Percentiles rank a stretch among this genome's conserved stretches.
Evolutionary conservation across 768 basidiomycete genomes (phyloP).

Genomic region (Suillus subluteus): DNA sequence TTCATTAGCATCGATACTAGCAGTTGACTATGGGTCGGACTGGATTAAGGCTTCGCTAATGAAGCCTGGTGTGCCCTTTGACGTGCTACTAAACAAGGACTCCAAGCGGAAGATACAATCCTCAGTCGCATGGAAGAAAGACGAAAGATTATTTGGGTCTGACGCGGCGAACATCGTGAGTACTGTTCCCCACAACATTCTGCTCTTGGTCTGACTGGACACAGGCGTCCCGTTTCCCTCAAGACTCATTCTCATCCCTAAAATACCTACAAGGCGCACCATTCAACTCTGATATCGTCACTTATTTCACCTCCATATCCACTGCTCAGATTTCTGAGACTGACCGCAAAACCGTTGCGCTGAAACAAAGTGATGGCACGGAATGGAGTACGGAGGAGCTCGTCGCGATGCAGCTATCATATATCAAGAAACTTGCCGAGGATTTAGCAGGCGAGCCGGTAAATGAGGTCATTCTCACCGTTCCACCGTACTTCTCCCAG

Average conservation of each 20-base stretch:
- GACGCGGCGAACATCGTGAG: conserved; percentile 90
- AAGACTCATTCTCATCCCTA: conserved; percentile 81
- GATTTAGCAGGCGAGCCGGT: conserved; percentile 74
- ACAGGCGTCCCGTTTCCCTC: conserved; percentile 91
- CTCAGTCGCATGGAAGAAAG: conserved; percentile 89
- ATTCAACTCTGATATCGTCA: conserved; percentile 57
- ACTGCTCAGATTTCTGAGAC: conserved; percentile 56
- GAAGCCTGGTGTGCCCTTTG: conserved; percentile 93
- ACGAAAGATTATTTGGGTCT: conserved; percentile 85
- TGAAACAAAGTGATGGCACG: conserved; percentile 63
- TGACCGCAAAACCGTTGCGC: conserved; percentile 59
- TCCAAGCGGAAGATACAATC: conserved; percentile 95
- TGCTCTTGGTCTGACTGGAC: conserved; percentile 10
- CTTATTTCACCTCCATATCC: conserved; percentile 62
- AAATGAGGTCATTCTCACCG: conserved; percentile 83
- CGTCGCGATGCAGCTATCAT: conserved; percentile 90
- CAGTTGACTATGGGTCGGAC: conserved; percentile 98
- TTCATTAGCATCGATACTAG: conserved; percentile 78
- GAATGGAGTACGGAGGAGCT: conserved; percentile 90
- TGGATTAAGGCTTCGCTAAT: conserved; percentile 96
- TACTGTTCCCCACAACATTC: conserved; percentile 19
- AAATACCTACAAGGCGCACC: conserved; percentile 83
- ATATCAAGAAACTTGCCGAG: conserved; percentile 89
- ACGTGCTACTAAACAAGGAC: conserved; percentile 94
- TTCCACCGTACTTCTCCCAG: conserved; percentile 89